phyloP scores from a whole-genome alignment of 345 rosid species.

The Combretum micranthum region DNA sequence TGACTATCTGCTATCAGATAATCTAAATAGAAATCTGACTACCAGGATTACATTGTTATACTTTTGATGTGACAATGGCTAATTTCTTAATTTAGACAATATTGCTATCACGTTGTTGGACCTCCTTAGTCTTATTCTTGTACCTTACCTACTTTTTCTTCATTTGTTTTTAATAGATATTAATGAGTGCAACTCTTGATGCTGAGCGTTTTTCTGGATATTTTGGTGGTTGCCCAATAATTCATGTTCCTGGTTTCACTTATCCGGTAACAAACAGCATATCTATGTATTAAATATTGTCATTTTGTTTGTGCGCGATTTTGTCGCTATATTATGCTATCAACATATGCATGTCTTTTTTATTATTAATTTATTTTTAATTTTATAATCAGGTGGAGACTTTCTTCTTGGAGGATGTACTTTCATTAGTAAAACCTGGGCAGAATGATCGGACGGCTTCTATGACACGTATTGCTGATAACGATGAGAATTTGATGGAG shows the following conservation, averaged over 20 bases:
- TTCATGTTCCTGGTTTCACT: constrained; percentile 88
- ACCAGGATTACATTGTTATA: too few species aligned
- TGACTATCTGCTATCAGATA: neutral
- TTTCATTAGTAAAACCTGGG: constrained; percentile 55
- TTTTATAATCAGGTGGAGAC: constrained; percentile 54
- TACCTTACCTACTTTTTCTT: neutral
- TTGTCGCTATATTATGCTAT: constrained; percentile 6
- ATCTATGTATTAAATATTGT: constrained; percentile 1
- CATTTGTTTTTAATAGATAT: constrained; percentile 34
- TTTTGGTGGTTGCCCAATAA: constrained; percentile 93
- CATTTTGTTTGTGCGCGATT: neutral
- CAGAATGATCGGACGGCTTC: constrained; percentile 52
- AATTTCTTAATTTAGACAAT: too few species aligned
- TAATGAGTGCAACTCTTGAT: constrained; percentile 97
- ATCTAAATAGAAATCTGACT: neutral
- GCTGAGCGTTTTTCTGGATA: constrained; percentile 82
- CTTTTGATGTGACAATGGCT: too few species aligned
- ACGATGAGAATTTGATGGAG: constrained; percentile 38
- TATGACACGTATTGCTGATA: constrained; percentile 20
- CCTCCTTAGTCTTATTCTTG: neutral
- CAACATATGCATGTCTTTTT: constrained; percentile 7
- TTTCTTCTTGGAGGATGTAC: constrained; percentile 76
- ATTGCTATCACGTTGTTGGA: too few species aligned
- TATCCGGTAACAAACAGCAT: constrained; percentile 51
- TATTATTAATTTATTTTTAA: too few species aligned